These are phyloP conservation scores for Lodderomyces elongisporus DNA, from an alignment of 1,139 yeast species.

Conservation along the genomic window DNA sequence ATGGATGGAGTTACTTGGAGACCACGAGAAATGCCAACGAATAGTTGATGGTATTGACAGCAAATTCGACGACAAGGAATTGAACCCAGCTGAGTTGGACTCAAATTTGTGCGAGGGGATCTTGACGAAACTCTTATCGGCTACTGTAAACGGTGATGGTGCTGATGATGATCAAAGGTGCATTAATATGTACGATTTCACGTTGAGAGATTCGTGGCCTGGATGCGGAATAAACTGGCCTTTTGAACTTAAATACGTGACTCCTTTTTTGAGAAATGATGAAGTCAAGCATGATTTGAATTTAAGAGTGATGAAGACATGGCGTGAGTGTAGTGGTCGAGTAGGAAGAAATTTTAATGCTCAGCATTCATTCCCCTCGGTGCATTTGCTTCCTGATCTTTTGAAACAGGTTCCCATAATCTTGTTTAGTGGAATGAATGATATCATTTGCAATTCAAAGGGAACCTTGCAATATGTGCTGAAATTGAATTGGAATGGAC, in stretches of 20 bases:
- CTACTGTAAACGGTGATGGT: constrained; percentile 23
- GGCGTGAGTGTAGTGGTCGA: constrained; percentile 72
- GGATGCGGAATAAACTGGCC: constrained; percentile 98
- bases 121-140: constrained; percentile 37
- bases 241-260: constrained; percentile 53
- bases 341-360: constrained; percentile 56
- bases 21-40: constrained; percentile 63
- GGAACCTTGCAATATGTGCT: constrained; percentile 70
- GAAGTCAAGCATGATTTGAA: constrained; percentile 60
- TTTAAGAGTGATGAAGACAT: constrained; percentile 38
- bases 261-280: constrained; percentile 52
- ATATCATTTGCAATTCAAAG: constrained; percentile 77
- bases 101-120: constrained; percentile 45
- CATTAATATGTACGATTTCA: constrained; percentile 76
- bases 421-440: constrained; percentile 84
- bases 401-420: constrained; percentile 59
- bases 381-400: constrained; percentile 60
- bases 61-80: constrained; percentile 19
- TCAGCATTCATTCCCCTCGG: constrained; percentile 52
- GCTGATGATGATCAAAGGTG: constrained; percentile 46
- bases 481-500: constrained; percentile 64
- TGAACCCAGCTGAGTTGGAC: constrained; percentile 23
- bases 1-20: constrained; percentile 37
- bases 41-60: constrained; percentile 33
- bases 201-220: constrained; percentile 68